phyloP scores from a whole-genome alignment of 257 asterid genomes.

The Rhazya stricta region DNA sequence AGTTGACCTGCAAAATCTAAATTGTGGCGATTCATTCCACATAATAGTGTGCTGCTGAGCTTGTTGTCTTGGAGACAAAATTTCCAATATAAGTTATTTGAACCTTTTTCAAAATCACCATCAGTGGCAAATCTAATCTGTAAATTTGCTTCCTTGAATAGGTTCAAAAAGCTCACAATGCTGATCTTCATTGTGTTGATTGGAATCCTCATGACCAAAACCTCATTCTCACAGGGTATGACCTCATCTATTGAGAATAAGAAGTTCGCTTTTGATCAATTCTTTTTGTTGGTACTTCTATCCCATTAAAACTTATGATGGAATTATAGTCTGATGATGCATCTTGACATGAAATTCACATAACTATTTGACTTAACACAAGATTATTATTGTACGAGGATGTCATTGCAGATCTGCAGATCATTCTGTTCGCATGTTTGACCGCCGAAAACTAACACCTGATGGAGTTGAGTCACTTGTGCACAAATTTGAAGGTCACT shows the following conservation, averaged over 20 bases:
- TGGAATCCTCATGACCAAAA: conserved; percentile 93
- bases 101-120: not conserved
- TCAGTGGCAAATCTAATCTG: not conserved
- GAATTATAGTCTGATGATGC: not conserved
- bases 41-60: not conserved
- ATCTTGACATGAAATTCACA: not conserved
- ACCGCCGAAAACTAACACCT: conserved; percentile 72
- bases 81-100: not conserved
- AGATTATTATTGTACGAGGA: not conserved
- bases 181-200: conserved; percentile 98
- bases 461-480: conserved; percentile 71
- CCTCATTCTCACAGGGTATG: conserved; percentile 88
- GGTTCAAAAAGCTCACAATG: conserved; percentile 95
- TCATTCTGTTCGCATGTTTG: conserved; percentile 85
- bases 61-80: not conserved
- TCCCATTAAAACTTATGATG: not conserved
- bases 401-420: conserved; percentile 72
- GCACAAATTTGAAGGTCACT: conserved; percentile 79
- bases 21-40: not conserved
- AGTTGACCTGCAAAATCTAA: not conserved
- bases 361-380: not conserved
- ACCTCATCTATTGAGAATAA: not conserved
- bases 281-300: not conserved
- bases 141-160: conserved; percentile 17
- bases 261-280: not conserved